phyloP scores from a whole-genome alignment of 164 flowering plant species.

The Chimonanthus salicifolius region DNA sequence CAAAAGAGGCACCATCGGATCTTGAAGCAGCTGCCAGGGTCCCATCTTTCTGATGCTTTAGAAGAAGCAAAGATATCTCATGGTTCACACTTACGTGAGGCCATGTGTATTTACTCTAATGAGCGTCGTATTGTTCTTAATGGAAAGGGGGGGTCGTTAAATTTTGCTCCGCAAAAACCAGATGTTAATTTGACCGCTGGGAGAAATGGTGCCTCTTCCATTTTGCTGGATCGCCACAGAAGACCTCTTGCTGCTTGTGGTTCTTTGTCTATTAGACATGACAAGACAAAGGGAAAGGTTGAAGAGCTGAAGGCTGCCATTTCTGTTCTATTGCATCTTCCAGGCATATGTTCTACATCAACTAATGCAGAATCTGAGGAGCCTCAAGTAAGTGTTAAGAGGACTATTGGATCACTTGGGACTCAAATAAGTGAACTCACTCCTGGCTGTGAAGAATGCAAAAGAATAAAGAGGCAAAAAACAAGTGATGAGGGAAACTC shows the following conservation, averaged over 20 bases:
- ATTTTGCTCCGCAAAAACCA: constrained; percentile 18
- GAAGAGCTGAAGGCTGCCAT: constrained; percentile 70
- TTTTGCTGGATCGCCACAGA: constrained; percentile 36
- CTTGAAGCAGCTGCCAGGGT: constrained; percentile 75
- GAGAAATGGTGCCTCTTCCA: constrained; percentile 25
- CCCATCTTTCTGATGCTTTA: constrained; percentile 48
- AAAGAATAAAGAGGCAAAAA: constrained; percentile 67
- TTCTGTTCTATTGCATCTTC: constrained; percentile 53
- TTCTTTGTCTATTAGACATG: constrained; percentile 19
- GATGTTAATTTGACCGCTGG: constrained; percentile 22
- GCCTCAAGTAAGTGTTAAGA: constrained; percentile 47
- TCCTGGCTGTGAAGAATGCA: constrained; percentile 92
- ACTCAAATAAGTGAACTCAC: constrained; percentile 49
- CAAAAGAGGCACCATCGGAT: constrained; percentile 60
- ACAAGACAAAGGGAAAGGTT: constrained; percentile 30
- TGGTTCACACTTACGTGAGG: constrained; percentile 37
- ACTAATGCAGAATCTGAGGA: constrained; percentile 42
- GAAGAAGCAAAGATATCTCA: constrained; percentile 54
- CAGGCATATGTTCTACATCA: constrained; percentile 25
- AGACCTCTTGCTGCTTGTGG: constrained; percentile 20
- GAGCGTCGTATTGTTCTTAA: constrained; percentile 81
- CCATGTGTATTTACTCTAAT: constrained; percentile 57
- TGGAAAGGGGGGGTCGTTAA: constrained; percentile 19
- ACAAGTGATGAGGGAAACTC: constrained; percentile 54
- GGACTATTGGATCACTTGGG: constrained; percentile 33